Evolutionary conservation across 139 green algal genomes (phyloP), one percentile per base, ranked within the genome.

Genomic region (Chlorella ohadii): DNA sequence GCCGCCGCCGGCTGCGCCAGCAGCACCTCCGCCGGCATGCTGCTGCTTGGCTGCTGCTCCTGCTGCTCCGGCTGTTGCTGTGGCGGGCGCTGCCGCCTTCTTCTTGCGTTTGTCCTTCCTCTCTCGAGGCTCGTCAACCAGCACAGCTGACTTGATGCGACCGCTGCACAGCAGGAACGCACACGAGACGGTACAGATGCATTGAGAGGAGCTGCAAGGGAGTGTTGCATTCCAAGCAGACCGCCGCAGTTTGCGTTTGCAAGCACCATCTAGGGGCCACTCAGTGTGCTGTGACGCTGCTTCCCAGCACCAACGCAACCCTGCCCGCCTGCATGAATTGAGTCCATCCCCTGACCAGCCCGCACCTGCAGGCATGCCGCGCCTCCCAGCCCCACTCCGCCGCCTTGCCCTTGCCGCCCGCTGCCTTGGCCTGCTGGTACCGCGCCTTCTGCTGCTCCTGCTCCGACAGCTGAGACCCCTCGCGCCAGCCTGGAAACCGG

Each of bases 81-180:
- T 16, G 19, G 22, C 33, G 0, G 34, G 13, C 13, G 68, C 68
- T 33, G 68, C 68, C 22, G 11, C 7, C 68, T 75, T 75, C 47
- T 79, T 79, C 72, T 79, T 79, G 1, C 7, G 33, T 23, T 79
- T 79, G n/a, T 65, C 27, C 47, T 79, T 79, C 44, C 44, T 44
- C 47, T 79, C 51, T 28, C 55, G 72, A 17, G 31, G 47, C n/a
- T 33, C 44, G 1, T 79, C 44, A 17, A 66, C 27, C 0, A 79
- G 72, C 17, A 47, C 47, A 15, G 47, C 31, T 6, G 51, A 33
- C 20, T 44, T 16, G 28, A 79, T 79, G 72, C 72, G 72, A n/a
- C 72, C 72, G 31, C 44, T 79, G 47, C 72, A 78, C 7, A 9
- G 44, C 7, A 6, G 44, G 44, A n/a, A n/a, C 44, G 44, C 9